Percentiles rank a stretch among this genome's conserved stretches.
These are phyloP conservation scores for Trametes cingulata DNA, from an alignment of 768 basidiomycete species.

Conservation along the genomic window DNA sequence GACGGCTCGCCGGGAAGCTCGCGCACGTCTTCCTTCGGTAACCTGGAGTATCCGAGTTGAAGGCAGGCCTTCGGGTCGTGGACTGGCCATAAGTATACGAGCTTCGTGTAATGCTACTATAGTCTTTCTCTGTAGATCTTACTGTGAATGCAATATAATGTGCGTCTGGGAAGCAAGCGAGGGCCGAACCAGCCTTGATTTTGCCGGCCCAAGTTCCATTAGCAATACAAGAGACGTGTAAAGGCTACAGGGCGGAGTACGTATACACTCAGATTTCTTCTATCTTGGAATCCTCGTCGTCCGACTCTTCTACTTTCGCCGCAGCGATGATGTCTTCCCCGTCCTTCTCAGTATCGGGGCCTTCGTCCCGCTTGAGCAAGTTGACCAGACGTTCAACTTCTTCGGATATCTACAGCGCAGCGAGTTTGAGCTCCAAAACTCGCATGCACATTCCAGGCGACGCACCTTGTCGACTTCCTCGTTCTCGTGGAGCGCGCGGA, in stretches of 20 bases:
- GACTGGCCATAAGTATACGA: too few species aligned
- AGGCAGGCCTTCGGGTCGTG: too few species aligned
- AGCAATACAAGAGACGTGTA: slow-evolving; percentile 7
- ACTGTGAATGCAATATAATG: neutral
- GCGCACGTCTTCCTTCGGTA: slow-evolving; percentile 2
- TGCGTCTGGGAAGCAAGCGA: neutral
- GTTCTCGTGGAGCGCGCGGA: slow-evolving; percentile 72
- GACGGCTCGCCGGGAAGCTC: slow-evolving; percentile 6
- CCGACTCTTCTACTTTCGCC: slow-evolving; percentile 34
- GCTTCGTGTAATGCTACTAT: too few species aligned
- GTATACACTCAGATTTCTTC: slow-evolving; percentile 58
- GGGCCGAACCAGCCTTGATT: too few species aligned
- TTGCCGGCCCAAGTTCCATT: neutral
- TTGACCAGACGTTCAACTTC: slow-evolving; percentile 87
- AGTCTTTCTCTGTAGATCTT: too few species aligned
- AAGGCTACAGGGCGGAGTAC: slow-evolving; percentile 1
- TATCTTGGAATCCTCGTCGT: slow-evolving; percentile 73
- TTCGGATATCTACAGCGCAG: slow-evolving; percentile 67
- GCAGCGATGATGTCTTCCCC: slow-evolving; percentile 23
- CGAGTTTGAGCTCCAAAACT: too few species aligned
- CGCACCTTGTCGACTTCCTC: slow-evolving; percentile 79
- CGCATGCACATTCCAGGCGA: neutral
- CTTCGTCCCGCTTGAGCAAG: slow-evolving; percentile 80
- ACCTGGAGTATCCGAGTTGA: neutral
- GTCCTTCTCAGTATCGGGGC: slow-evolving; percentile 45